A percentile compares a stretch with the other conserved stretches of the same genome.
Evolutionary conservation across 2,329 filamentous ascomycete species (phyloP).

Genomic region (Chaetomium strumarium): DNA sequence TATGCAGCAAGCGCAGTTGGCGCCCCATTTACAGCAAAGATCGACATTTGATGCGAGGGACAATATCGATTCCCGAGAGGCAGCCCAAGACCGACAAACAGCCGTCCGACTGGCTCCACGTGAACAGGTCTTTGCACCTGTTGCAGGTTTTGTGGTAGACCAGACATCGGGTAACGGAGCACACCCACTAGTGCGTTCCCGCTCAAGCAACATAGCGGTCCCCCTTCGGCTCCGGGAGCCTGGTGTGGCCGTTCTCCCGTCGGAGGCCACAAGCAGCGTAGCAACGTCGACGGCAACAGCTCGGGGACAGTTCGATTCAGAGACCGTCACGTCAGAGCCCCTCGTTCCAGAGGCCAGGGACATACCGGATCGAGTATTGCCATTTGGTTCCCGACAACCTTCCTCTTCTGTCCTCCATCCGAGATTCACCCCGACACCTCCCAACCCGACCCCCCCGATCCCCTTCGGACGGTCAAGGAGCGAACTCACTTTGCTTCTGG

Average conservation of each 20-base stretch:
- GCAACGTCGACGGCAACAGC: conserved; percentile 23
- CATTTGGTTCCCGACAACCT: conserved; percentile 18
- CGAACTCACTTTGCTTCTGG: conserved; percentile 52
- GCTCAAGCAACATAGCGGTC: conserved; percentile 14
- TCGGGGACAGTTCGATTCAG: conserved; percentile 26
- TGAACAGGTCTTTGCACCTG: conserved; percentile 4
- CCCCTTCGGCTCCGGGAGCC: conserved; percentile 10
- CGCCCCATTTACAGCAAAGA: conserved; percentile 7
- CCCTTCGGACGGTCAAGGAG: conserved; percentile 55
- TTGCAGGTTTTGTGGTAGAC: conserved; percentile 22
- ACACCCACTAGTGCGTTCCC: conserved; percentile 17
- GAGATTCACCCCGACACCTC: conserved; percentile 45
- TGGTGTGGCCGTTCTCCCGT: conserved; percentile 15
- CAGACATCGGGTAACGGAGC: not conserved
- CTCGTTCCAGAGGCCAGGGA: conserved; percentile 20
- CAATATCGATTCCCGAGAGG: not conserved
- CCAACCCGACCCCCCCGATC: conserved; percentile 39
- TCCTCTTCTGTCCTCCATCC: conserved; percentile 31
- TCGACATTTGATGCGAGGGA: conserved; percentile 15
- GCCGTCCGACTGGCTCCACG: not conserved
- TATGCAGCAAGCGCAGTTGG: not conserved
- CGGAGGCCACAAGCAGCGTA: conserved; percentile 18
- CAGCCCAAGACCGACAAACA: not conserved
- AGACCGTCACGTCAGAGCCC: conserved; percentile 19
- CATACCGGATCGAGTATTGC: conserved; percentile 18